These are phyloP conservation scores for Fomitopsis pulvina DNA, from an alignment of 768 basidiomycete genomes.

Conservation along the genomic window DNA sequence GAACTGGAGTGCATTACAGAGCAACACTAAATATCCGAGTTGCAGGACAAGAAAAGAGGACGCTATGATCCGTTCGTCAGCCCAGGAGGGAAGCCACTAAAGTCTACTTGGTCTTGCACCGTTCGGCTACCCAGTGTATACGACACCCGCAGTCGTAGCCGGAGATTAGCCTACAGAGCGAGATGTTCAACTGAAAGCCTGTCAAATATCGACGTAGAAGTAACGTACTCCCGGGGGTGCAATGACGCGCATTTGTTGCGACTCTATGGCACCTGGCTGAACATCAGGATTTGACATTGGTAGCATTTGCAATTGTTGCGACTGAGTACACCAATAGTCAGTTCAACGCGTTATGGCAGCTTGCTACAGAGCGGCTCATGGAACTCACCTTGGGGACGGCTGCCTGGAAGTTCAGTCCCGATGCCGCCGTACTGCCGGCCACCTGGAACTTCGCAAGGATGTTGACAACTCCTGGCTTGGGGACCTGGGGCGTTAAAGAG, in stretches of 20 bases:
- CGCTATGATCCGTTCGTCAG: conserved; percentile 43
- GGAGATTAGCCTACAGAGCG: conserved; percentile 59
- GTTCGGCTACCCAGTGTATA: conserved; percentile 63
- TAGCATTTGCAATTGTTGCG: conserved; percentile 95
- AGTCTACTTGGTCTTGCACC: conserved; percentile 92
- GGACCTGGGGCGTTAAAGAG: conserved; percentile 81
- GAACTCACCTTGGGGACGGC: conserved; percentile 84
- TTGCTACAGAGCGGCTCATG: background rate
- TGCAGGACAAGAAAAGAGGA: background rate
- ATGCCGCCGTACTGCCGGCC: conserved; percentile 42
- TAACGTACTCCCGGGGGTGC: conserved; percentile 79
- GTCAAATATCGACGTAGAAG: background rate
- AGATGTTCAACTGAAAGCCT: background rate
- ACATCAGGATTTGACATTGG: conserved; percentile 90
- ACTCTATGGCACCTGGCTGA: conserved; percentile 73
- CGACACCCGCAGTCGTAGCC: conserved; percentile 80
- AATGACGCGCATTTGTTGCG: conserved; percentile 91
- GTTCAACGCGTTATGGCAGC: background rate
- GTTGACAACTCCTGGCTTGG: conserved; percentile 85
- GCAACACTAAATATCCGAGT: conserved; percentile 5
- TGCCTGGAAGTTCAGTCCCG: conserved; percentile 87
- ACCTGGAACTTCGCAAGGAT: conserved; percentile 86
- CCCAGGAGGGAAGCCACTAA: conserved; percentile 79
- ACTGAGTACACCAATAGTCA: conserved; percentile 38
- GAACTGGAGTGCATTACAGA: background rate